These are phyloP conservation scores for Termitomyces sp. DNA, from an alignment of 768 basidiomycete species.

Conservation along the genomic window DNA sequence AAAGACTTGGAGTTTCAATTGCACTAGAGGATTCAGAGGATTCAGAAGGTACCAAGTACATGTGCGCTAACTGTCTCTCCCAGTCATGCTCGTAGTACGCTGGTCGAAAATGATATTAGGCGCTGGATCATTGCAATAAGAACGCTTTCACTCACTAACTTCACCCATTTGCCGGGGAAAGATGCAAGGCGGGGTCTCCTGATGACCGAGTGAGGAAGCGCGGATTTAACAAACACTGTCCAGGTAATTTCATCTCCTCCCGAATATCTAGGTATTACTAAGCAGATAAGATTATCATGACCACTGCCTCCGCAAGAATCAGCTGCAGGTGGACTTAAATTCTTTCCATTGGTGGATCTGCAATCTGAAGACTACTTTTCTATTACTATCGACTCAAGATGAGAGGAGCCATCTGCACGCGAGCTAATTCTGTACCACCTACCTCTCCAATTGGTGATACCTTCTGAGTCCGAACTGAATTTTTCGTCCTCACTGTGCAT, in stretches of 20 bases:
- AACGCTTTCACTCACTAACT: constrained; percentile 2
- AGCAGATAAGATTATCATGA: too few species aligned
- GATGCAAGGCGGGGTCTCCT: not conserved
- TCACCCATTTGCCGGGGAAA: not conserved
- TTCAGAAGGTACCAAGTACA: not conserved
- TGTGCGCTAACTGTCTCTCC: constrained; percentile 3
- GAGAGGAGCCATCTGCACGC: too few species aligned
- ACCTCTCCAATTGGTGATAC: too few species aligned
- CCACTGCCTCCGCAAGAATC: too few species aligned
- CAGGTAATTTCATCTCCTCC: not conserved
- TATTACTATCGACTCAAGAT: too few species aligned
- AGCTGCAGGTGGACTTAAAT: too few species aligned
- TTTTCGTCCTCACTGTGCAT: too few species aligned
- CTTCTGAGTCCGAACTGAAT: too few species aligned
- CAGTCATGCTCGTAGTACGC: constrained; percentile 4
- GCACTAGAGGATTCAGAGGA: not conserved
- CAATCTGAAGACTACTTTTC: too few species aligned
- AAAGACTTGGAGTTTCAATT: not conserved
- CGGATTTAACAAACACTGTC: too few species aligned
- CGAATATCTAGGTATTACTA: not conserved
- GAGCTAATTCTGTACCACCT: too few species aligned
- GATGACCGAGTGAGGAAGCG: not conserved
- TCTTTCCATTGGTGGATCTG: too few species aligned
- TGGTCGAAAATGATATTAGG: not conserved
- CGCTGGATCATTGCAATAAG: not conserved